Base-by-base conservation (phyloP, 371 early-diverging fungal genomes). In the Furculomyces boomerangus region DNA sequence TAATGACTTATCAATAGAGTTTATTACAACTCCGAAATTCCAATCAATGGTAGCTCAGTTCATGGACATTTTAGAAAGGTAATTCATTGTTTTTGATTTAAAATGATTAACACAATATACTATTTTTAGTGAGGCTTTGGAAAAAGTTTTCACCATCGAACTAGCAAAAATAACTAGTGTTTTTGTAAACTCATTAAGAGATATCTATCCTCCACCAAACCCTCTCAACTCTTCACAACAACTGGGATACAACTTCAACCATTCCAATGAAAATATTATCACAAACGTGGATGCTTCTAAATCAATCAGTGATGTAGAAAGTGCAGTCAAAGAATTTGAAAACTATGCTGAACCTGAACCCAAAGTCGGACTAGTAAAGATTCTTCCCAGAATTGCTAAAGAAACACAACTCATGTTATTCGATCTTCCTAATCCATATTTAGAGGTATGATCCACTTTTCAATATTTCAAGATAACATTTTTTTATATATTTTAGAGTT, bases 401-500 rank as follows among this genome's bases (percentile, higher is more conserved):
- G 80, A 84, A 63, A 83, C 80, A 13, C 85, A 89, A 59, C 58
- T 76, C 55, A 76, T 88, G 30, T 72, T 91, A 51, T 80, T 86
- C 64, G 87, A 90, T 25, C 75, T 77, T 13, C 83, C 83, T 25
- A 89, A 90, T 66, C 74, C 78, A 57, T 93, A 82, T 57, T 65
- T 90, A 7, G 87, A 89, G 60, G 73, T 72, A 41, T 5, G 20
- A 43, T 43, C 22, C 5, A 43, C 22, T 43, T 35, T 35, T 35
- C 16, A 10, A 35, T 35, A 35, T 10, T 35, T 35, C 7, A 35
- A 35, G 16, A 7, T 35, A 35, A 35, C 35, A 35, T n/a, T n/a
- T 16, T 35, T 35, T 35, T 35, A 35, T n/a, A 43, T 16, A 20
- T 3, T 16, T 43, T 43, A 43, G 43, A 22, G n/a, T 16, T 20